Evolutionary conservation across 805 yeast species (phyloP).

Genomic region (Candida morakotiae): DNA sequence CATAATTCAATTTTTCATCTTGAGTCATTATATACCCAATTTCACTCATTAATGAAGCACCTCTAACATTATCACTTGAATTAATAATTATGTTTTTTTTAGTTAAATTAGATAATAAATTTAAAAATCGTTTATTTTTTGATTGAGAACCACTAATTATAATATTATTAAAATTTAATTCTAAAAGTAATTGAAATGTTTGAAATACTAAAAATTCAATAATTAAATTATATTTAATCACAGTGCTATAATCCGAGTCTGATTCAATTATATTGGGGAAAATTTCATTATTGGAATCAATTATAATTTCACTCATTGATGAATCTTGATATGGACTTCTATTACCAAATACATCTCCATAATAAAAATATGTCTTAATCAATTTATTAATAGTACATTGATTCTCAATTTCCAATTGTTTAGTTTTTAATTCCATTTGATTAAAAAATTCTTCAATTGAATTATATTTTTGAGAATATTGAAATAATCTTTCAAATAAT

Average conservation of each 20-base stretch:
- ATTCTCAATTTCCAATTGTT: conserved; percentile 14
- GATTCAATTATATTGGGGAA: conserved; percentile 3
- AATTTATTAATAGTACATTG: conserved; percentile 16
- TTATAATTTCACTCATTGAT: conserved; percentile 43
- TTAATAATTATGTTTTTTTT: not conserved
- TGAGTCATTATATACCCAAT: conserved; percentile 2
- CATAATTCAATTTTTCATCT: not conserved
- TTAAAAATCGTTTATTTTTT: conserved; percentile 38
- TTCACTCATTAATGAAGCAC: conserved; percentile 10
- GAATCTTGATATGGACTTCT: conserved; percentile 54
- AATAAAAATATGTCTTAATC: conserved; percentile 37
- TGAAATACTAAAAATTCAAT: conserved; percentile 53
- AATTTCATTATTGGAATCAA: conserved; percentile 39
- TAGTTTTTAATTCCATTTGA: conserved; percentile 19
- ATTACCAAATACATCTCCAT: conserved; percentile 58
- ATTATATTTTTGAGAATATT: conserved; percentile 6
- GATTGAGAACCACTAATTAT: conserved; percentile 55
- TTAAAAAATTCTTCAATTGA: conserved; percentile 17
- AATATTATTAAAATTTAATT: conserved; percentile 21
- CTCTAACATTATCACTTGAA: conserved; percentile 11
- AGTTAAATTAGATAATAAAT: conserved; percentile 3
- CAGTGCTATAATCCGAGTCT: conserved; percentile 23
- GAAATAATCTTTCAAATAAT: conserved; percentile 44
- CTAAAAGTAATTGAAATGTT: conserved; percentile 32
- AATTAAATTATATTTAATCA: conserved; percentile 39